phyloP scores from a whole-genome alignment of 305 asterid genomes.

The Fraxinus xanthoxyloides region DNA sequence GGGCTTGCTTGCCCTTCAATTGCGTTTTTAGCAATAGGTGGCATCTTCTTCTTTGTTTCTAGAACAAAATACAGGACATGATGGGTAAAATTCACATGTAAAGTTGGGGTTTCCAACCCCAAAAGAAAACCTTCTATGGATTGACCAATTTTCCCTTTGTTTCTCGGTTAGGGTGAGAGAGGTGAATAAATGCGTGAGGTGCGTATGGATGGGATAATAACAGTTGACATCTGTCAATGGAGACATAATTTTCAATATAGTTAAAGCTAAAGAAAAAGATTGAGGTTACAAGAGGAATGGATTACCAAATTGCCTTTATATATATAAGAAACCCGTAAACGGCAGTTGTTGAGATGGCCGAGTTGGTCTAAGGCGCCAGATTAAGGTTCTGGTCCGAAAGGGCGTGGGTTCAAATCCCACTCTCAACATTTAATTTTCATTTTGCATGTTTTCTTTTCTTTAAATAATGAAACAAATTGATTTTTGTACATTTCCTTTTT shows the following conservation, averaged over 20 bases:
- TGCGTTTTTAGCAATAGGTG: neutral
- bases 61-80: neutral
- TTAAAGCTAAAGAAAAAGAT: too few relatives aligned
- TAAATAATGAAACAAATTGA: too few relatives aligned
- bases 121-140: neutral
- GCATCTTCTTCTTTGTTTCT: neutral
- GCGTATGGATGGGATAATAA: neutral
- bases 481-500: neutral
- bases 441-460: too few relatives aligned
- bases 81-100: neutral
- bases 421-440: neutral
- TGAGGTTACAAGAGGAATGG: too few relatives aligned
- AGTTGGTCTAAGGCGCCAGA: slow-evolving; percentile 87
- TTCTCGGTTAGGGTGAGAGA: neutral
- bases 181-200: neutral
- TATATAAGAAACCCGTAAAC: too few relatives aligned
- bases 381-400: slow-evolving; percentile 40
- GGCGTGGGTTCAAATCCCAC: slow-evolving; percentile 26
- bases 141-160: neutral
- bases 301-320: too few relatives aligned
- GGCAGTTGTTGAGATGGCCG: slow-evolving; percentile 45
- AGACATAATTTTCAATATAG: too few relatives aligned
- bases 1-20: neutral
- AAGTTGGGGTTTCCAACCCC: neutral
- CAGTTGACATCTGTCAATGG: neutral